Base-by-base conservation (phyloP, 495 filamentous ascomycete genomes). In the Podospora appendiculata region DNA sequence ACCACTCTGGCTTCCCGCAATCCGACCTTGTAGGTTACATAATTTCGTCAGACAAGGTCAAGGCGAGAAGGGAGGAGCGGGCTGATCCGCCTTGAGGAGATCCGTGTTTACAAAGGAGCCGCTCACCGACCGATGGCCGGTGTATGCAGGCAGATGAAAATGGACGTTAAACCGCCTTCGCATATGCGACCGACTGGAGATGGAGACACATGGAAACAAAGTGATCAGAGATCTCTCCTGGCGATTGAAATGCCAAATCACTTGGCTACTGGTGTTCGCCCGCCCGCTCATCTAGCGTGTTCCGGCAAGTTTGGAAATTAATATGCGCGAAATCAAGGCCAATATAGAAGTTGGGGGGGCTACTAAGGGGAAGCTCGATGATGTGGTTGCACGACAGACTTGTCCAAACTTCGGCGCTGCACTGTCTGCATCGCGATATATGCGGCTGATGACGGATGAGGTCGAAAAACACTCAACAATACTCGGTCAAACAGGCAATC, bases 91-190 rank as follows among this genome's bases (percentile, higher is more conserved):
- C 19, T 39, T 25, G 32, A 44, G 14, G 9, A 52, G 25, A 25
- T 2, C 25, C n/a, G n/a, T n/a, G n/a, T n/a, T n/a, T n/a, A n/a
- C n/a, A n/a, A 48, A 54, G 56, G 53, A 59, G 58, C 60, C 58
- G 55, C 56, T 65, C 55, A 65, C 62, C 62, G 60, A 56, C 38
- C 45, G 40, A 41, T 13, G 36, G 48, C 50, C 59, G 57, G 59
- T 64, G 54, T 60, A 63, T 60, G 62, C 60, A 48, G 39, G 51
- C 36, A 39, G 40, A 47, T 45, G 9, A 19, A 58, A 58, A 58
- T 14, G 51, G 56, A 39, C 12, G 13, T 14, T 14, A 19, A 52
- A 40, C 54, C 56, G 56, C 35, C 32, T 49, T 65, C 53, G 60
- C 53, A 53, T 57, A 59, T 54, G 56, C 13, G 12, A 35, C 41